Evolutionary conservation across 2,329 filamentous ascomycete genomes (phyloP).

Genomic region (Thielaviopsis musarum): DNA sequence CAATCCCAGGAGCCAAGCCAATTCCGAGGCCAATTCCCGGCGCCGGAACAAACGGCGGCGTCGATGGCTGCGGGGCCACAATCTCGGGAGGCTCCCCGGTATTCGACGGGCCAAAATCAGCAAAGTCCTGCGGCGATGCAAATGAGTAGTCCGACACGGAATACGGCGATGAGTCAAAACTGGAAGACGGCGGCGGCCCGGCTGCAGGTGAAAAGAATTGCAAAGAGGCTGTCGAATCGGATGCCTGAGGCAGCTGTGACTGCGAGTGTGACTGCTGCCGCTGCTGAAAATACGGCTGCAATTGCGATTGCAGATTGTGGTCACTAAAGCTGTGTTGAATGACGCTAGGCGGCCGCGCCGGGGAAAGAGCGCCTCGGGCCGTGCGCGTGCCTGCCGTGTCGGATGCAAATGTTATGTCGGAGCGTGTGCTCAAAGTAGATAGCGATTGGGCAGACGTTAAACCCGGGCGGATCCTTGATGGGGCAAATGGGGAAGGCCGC

Average conservation of each 20-base stretch:
- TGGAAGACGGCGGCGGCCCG: background rate
- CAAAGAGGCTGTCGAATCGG: background rate
- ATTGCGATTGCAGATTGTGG: background rate
- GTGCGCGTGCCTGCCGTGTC: background rate
- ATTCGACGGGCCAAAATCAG: background rate
- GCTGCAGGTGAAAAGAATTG: background rate
- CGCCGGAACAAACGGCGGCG: background rate
- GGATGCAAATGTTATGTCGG: constrained; percentile 1
- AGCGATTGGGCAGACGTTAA: constrained; percentile 4
- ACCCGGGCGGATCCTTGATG: background rate
- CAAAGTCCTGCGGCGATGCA: background rate
- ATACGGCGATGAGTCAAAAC: background rate
- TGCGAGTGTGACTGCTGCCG: background rate
- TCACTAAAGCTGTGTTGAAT: background rate
- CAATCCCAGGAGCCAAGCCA: too few relatives aligned
- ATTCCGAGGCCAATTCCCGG: background rate
- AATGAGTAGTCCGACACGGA: background rate
- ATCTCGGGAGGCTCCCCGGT: background rate
- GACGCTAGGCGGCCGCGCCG: background rate
- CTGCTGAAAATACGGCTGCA: background rate
- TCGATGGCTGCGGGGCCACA: background rate
- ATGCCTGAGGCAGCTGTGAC: background rate
- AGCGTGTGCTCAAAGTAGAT: background rate
- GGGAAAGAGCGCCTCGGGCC: background rate
- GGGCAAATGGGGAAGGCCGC: background rate